A percentile compares a stretch with the other conserved stretches of the same genome.
These are phyloP conservation scores for Tylopilus intermedius DNA, from an alignment of 768 basidiomycete genomes.

Conservation along the genomic window DNA sequence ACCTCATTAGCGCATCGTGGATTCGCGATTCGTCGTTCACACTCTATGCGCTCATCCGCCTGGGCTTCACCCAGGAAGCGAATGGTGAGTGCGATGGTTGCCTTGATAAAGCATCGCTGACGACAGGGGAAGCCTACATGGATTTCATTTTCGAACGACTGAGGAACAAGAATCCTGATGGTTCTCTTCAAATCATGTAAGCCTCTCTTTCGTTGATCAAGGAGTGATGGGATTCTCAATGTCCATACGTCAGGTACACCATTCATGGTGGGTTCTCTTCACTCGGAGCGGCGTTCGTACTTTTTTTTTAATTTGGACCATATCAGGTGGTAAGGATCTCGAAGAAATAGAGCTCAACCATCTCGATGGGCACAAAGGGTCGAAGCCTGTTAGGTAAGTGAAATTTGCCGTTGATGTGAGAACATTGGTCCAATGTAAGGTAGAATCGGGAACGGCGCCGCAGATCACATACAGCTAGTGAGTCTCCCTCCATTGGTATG, in stretches of 20 bases:
- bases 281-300: background rate
- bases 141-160: no score
- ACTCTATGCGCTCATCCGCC: no score
- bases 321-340: slow-evolving; percentile 72
- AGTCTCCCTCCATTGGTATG: slow-evolving; percentile 11
- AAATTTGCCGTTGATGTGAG: background rate
- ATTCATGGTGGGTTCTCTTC: slow-evolving; percentile 62
- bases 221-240: background rate
- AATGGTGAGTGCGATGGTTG: no score
- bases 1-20: background rate
- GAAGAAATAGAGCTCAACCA: slow-evolving; percentile 48
- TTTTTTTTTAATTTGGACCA: no score
- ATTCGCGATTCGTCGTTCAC: no score
- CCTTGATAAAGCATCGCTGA: no score
- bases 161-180: no score
- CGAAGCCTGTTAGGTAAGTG: slow-evolving; percentile 66
- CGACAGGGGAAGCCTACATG: no score
- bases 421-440: slow-evolving; percentile 1
- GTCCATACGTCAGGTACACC: slow-evolving; percentile 50
- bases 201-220: background rate
- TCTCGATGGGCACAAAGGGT: no score
- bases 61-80: no score
- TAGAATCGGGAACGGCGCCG: slow-evolving; percentile 92
- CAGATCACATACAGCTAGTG: slow-evolving; percentile 87
- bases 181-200: slow-evolving; percentile 44